phyloP scores from a whole-genome alignment of 805 yeast species.

The Suhomyces tanzawaensis region DNA sequence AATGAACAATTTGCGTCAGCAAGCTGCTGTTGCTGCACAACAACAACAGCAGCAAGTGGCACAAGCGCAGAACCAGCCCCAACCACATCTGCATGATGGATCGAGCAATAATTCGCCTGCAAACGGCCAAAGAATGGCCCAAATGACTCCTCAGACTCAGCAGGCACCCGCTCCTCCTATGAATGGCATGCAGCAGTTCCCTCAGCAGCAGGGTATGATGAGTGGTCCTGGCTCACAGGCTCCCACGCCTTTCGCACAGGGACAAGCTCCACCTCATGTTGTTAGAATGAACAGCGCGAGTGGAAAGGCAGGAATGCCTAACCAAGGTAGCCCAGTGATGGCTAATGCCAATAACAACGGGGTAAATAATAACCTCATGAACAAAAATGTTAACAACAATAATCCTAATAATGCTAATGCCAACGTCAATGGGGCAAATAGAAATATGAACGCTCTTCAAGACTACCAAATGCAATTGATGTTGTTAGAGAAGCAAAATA shows the following conservation, averaged over 20 bases:
- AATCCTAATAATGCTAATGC: slow-evolving; percentile 4
- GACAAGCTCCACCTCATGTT: slow-evolving; percentile 11
- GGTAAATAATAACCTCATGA: not conserved
- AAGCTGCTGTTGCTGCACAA: slow-evolving; percentile 27
- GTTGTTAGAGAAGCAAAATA: slow-evolving; percentile 73
- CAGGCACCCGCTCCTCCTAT: slow-evolving; percentile 11
- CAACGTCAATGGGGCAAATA: slow-evolving; percentile 10
- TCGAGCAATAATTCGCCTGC: slow-evolving; percentile 20
- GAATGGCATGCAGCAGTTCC: slow-evolving; percentile 11
- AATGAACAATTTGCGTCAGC: slow-evolving; percentile 51
- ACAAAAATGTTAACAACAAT: not conserved
- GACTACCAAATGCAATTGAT: slow-evolving; percentile 81
- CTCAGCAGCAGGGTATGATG: slow-evolving; percentile 10
- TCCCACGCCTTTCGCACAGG: slow-evolving; percentile 2
- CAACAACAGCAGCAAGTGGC: slow-evolving; percentile 11
- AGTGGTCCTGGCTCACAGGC: slow-evolving; percentile 2
- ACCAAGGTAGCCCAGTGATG: slow-evolving; percentile 8
- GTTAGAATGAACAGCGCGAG: slow-evolving; percentile 16
- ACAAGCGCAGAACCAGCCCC: slow-evolving; percentile 10
- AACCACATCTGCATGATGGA: slow-evolving; percentile 11
- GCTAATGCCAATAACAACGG: not conserved
- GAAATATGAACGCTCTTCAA: slow-evolving; percentile 58
- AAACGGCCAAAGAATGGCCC: slow-evolving; percentile 13
- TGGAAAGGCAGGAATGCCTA: slow-evolving; percentile 7
- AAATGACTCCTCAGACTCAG: slow-evolving; percentile 16